These are phyloP conservation scores for Penicillium sumatraense DNA, from an alignment of 2,329 filamentous ascomycete genomes.

Conservation along the genomic window DNA sequence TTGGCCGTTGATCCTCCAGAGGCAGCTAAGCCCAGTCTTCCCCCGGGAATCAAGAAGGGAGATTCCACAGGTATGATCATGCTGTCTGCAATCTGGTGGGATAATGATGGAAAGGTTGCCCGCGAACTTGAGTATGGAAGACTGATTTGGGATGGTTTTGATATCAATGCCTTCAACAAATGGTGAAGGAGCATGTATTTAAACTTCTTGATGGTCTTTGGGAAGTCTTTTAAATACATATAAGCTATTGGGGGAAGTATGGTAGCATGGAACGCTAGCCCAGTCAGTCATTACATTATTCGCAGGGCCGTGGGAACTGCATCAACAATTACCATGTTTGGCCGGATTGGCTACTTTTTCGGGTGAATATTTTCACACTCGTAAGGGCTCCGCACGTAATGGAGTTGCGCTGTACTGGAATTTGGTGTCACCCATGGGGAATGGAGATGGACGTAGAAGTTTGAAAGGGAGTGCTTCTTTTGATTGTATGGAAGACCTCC, in stretches of 20 bases:
- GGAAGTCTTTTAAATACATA: constrained; percentile 3
- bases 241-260: constrained; percentile 6
- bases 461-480: no score
- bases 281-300: constrained; percentile 11
- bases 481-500: no score
- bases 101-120: constrained; percentile 4
- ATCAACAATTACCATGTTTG: constrained; percentile 40
- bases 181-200: background rate
- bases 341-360: background rate
- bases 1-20: constrained; percentile 7
- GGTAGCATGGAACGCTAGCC: constrained; percentile 1
- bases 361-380: background rate
- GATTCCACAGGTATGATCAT: constrained; percentile 8
- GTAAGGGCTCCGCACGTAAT: background rate
- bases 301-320: background rate
- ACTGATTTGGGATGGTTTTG: constrained; percentile 5
- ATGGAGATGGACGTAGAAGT: no score
- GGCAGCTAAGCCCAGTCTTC: constrained; percentile 6
- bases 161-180: constrained; percentile 5
- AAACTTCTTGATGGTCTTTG: background rate
- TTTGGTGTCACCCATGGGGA: no score
- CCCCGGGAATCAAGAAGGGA: constrained; percentile 7
- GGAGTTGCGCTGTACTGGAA: no score
- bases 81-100: constrained; percentile 3
- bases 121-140: constrained; percentile 10